phyloP scores from a whole-genome alignment of 75 land plant genomes.

The Azolla pinnata region DNA sequence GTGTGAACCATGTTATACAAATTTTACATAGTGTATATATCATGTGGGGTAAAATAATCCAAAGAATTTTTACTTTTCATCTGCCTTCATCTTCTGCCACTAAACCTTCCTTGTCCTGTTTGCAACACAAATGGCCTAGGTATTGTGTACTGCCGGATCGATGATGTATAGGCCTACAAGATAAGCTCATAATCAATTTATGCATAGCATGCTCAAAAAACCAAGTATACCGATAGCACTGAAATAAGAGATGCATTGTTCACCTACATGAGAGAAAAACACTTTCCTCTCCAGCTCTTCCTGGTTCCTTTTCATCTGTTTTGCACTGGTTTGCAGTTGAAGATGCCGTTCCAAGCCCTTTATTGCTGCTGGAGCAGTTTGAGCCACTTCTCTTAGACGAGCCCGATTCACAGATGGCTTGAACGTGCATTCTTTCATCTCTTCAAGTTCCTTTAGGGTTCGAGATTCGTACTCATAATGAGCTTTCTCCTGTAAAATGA shows the following conservation, averaged over 20 bases:
- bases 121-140: conserved; percentile 24
- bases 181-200: background rate
- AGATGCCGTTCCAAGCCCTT: conserved; percentile 32
- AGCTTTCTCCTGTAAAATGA: conserved; percentile 20
- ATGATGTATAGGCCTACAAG: conserved; percentile 20
- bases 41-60: too few species aligned
- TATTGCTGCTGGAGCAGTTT: conserved; percentile 19
- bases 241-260: background rate
- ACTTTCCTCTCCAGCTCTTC: conserved; percentile 32
- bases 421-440: conserved; percentile 34
- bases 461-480: conserved; percentile 11
- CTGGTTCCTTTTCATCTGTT: conserved; percentile 31
- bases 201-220: background rate
- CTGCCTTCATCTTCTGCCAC: background rate
- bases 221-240: background rate
- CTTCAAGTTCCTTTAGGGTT: conserved; percentile 17
- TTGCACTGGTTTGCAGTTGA: conserved; percentile 30
- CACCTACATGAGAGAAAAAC: conserved; percentile 31
- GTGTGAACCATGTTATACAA: too few species aligned
- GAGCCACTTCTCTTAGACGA: conserved; percentile 14
- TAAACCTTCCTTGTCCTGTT: background rate
- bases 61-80: background rate
- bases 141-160: conserved; percentile 31
- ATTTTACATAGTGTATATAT: too few species aligned
- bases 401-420: conserved; percentile 28